Evolutionary conservation across 2,329 filamentous ascomycete genomes (phyloP).

Genomic region (Herpotrichia juniperi): DNA sequence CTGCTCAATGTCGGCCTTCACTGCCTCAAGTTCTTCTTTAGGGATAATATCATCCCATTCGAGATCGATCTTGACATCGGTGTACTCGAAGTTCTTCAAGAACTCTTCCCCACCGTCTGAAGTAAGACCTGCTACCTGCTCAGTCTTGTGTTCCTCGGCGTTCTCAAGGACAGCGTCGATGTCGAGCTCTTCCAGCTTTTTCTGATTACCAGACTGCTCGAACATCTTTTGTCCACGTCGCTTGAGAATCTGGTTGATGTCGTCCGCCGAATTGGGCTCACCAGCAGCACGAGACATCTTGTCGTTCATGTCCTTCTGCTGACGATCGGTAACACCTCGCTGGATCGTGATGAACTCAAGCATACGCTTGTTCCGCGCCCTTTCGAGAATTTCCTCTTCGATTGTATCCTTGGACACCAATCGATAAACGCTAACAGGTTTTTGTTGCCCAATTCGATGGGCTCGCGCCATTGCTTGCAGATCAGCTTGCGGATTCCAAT

Average conservation of each 20-base stretch:
- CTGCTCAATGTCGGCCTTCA: conserved; percentile 88
- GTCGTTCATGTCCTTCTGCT: conserved; percentile 72
- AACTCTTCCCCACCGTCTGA: conserved; percentile 98
- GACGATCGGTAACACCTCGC: conserved; percentile 93
- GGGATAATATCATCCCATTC: conserved; percentile 99
- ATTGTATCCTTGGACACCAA: conserved; percentile 98
- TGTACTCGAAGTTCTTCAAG: conserved; percentile 86
- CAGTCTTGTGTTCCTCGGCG: conserved; percentile 95
- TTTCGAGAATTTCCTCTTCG: conserved; percentile 95
- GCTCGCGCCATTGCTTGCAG: conserved; percentile 98
- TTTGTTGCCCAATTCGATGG: conserved; percentile 96
- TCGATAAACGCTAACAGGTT: conserved; percentile 93
- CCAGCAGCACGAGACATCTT: conserved; percentile 73
- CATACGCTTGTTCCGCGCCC: conserved; percentile 95
- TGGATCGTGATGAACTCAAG: conserved; percentile 98
- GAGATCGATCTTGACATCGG: conserved; percentile 94
- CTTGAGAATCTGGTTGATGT: conserved; percentile 95
- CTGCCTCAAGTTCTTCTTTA: conserved; percentile 84
- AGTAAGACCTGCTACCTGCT: conserved; percentile 91
- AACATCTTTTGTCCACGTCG: conserved; percentile 99
- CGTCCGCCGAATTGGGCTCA: conserved; percentile 88
- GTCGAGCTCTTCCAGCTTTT: conserved; percentile 94
- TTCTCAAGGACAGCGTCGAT: conserved; percentile 97
- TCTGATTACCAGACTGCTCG: conserved; percentile 94
- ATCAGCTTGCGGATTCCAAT: conserved; percentile 99